Percentiles rank a stretch among this genome's conserved stretches.
phyloP scores from a whole-genome alignment of 768 basidiomycete species.

The Clitopilus hobsonii region DNA sequence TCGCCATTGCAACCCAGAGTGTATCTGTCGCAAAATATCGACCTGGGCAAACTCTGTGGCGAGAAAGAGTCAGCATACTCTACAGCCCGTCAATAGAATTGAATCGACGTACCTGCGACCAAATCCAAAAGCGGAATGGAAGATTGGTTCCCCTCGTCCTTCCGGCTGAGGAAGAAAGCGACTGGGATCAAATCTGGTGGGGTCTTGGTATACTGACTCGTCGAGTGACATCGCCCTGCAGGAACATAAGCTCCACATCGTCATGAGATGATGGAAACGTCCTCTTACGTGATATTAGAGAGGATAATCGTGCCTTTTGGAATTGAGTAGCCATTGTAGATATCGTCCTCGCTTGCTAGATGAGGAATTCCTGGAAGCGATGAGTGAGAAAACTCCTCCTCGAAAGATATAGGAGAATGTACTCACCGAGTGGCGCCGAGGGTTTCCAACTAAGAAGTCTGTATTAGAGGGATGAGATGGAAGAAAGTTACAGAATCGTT shows the following conservation, averaged over 20 bases:
- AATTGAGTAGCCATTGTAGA: constrained; percentile 18
- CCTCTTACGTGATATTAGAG: constrained; percentile 13
- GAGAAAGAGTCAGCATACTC: not conserved
- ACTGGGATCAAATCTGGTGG: constrained; percentile 18
- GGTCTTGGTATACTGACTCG: constrained; percentile 22
- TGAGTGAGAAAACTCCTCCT: not conserved
- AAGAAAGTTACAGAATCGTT: not conserved
- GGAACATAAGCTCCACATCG: not conserved
- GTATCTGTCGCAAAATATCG: constrained; percentile 18
- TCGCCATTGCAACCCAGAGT: constrained; percentile 17
- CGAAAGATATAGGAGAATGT: not conserved
- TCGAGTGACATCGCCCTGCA: constrained; percentile 25
- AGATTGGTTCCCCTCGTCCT: constrained; percentile 13
- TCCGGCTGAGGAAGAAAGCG: constrained; percentile 21
- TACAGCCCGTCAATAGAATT: not conserved
- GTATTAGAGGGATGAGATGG: not conserved
- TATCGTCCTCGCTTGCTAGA: constrained; percentile 12
- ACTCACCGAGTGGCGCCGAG: constrained; percentile 8
- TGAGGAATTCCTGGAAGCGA: constrained; percentile 14
- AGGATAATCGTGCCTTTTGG: constrained; percentile 14
- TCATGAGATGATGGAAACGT: not conserved
- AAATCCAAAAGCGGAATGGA: constrained; percentile 26
- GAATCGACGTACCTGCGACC: constrained; percentile 22
- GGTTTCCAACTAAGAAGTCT: not conserved
- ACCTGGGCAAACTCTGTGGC: constrained; percentile 23